Evolutionary conservation across 1,284 basidiomycete genomes (phyloP).

Genomic region (Rhizoctonia solani): DNA sequence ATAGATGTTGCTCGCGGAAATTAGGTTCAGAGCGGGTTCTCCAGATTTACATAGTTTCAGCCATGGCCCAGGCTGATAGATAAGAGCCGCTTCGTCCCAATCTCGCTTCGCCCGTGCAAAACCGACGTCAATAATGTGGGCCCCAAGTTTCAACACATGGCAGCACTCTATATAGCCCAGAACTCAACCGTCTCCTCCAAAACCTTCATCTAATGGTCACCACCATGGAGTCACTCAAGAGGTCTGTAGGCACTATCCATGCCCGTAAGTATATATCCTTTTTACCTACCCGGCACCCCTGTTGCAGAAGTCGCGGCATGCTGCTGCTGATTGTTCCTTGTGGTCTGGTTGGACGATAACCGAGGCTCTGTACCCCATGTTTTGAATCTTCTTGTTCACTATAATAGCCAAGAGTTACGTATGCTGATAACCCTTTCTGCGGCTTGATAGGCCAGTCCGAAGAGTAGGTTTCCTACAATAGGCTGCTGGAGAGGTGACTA

Average conservation of each 20-base stretch:
- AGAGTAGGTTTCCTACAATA: background rate
- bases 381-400: background rate
- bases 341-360: background rate
- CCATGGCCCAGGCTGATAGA: no score
- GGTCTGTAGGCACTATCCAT: conserved; percentile 5
- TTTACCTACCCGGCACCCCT: background rate
- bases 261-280: background rate
- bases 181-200: background rate
- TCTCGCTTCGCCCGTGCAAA: conserved; percentile 16
- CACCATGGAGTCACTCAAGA: conserved; percentile 29
- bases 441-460: conserved; percentile 12
- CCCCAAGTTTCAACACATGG: conserved; percentile 18
- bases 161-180: conserved; percentile 13
- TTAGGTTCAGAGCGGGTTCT: no score
- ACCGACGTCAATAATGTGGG: conserved; percentile 19
- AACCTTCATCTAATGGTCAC: conserved; percentile 12
- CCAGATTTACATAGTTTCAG: no score
- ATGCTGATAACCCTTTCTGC: conserved; percentile 5
- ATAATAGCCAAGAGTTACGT: background rate
- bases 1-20: no score
- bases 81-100: background rate
- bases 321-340: background rate
- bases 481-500: background rate
- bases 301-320: conserved; percentile 4
- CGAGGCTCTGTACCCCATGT: background rate